phyloP scores from a whole-genome alignment of 306 rosid genomes.

The Acacia melanoxylon region DNA sequence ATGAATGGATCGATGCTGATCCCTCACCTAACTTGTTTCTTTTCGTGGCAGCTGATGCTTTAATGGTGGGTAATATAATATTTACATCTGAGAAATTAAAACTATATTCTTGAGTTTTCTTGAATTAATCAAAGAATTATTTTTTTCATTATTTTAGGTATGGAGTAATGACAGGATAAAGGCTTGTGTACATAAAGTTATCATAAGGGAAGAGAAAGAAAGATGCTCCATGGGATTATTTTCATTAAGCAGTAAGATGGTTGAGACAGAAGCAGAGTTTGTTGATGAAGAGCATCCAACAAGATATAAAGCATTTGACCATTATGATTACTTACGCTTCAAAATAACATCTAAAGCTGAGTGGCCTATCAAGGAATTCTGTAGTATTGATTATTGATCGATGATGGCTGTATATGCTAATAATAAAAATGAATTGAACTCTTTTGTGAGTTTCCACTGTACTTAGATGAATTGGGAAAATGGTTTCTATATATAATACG shows the following conservation, averaged over 20 bases:
- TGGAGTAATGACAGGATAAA: conserved; percentile 41
- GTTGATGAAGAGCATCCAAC: conserved; percentile 42
- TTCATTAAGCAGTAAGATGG: conserved; percentile 27
- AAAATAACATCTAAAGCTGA: neutral
- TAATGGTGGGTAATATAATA: conserved; percentile 20
- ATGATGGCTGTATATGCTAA: neutral
- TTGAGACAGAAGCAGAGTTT: conserved; percentile 26
- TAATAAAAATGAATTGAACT: neutral
- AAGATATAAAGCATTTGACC: conserved; percentile 37
- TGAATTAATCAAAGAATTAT: neutral
- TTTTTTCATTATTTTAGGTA: conserved; percentile 14
- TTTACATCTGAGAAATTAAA: neutral
- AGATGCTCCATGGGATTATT: conserved; percentile 42
- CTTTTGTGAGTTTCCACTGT: neutral
- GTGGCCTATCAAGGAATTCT: neutral
- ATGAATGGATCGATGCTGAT: conserved; percentile 35
- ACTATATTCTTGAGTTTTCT: neutral
- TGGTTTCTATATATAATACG: neutral
- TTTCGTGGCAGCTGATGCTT: conserved; percentile 38
- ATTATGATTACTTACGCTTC: conserved; percentile 31
- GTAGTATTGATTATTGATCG: neutral
- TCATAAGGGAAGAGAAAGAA: conserved; percentile 31
- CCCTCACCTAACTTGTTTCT: conserved; percentile 38
- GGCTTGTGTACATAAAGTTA: conserved; percentile 32
- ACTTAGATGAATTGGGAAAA: neutral